Evolutionary conservation across 2,329 filamentous ascomycete species (phyloP).

Genomic region (Fusarium longipes): DNA sequence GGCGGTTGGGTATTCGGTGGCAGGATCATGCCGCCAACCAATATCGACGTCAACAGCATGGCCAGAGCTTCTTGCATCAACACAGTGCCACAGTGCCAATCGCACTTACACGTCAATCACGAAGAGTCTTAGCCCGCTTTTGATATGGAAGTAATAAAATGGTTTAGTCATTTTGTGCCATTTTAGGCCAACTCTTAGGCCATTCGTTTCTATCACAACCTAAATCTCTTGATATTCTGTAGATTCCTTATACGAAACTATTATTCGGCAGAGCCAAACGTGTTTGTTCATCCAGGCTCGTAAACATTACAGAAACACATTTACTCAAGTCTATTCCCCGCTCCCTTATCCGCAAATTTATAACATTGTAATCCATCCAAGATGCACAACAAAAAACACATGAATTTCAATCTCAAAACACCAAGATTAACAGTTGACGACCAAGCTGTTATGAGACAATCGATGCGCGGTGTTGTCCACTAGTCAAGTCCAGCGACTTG

Average conservation of each 20-base stretch:
- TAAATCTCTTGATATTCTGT: too few relatives aligned
- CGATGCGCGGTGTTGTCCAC: background rate
- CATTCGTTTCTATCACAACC: background rate
- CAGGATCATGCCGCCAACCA: conserved; percentile 31
- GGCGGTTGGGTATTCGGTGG: conserved; percentile 26
- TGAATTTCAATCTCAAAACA: background rate
- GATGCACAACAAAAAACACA: conserved; percentile 6
- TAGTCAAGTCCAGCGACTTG: conserved; percentile 72
- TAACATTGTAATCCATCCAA: conserved; percentile 13
- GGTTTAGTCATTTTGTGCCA: too few relatives aligned
- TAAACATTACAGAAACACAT: background rate
- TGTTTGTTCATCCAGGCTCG: background rate
- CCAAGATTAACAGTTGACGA: background rate
- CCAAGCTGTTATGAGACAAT: background rate
- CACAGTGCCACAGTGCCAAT: conserved; percentile 43
- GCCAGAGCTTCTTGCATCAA: conserved; percentile 42
- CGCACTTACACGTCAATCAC: conserved; percentile 11
- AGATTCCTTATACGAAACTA: background rate
- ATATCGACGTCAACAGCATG: conserved; percentile 49
- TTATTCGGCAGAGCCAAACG: background rate
- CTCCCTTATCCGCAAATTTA: conserved; percentile 33
- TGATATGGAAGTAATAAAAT: too few relatives aligned
- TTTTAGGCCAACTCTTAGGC: too few relatives aligned
- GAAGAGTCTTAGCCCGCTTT: too few relatives aligned
- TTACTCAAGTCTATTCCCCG: conserved; percentile 13